These are phyloP conservation scores for Colletotrichum higginsianum DNA, from an alignment of 2,329 filamentous ascomycete species.

Conservation along the genomic window DNA sequence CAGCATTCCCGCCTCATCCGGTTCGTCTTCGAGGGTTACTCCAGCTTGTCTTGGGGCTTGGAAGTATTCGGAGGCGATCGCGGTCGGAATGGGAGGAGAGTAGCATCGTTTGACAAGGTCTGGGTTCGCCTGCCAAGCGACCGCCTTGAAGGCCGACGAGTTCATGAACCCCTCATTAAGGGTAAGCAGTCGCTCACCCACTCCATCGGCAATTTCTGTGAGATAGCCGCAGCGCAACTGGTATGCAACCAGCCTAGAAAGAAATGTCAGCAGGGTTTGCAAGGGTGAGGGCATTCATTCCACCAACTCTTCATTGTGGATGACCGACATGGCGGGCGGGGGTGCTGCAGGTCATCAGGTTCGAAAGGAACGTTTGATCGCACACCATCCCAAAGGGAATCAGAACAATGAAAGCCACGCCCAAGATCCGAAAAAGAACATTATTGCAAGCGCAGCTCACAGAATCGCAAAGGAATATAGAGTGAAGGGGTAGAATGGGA, in stretches of 20 bases:
- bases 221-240: constrained; percentile 87
- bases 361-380: constrained; percentile 21
- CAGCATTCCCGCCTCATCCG: constrained; percentile 81
- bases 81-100: constrained; percentile 88
- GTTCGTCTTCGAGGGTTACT: constrained; percentile 78
- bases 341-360: constrained; percentile 30
- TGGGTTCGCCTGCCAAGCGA: constrained; percentile 83
- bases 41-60: constrained; percentile 76
- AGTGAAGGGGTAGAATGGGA: constrained; percentile 9
- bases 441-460: constrained; percentile 41
- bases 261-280: background rate
- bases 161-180: constrained; percentile 86
- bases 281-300: background rate
- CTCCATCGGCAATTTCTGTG: constrained; percentile 84
- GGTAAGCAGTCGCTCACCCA: constrained; percentile 86
- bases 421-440: constrained; percentile 30
- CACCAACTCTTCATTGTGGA: constrained; percentile 61
- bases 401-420: constrained; percentile 24
- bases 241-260: constrained; percentile 81
- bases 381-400: constrained; percentile 30
- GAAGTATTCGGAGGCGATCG: constrained; percentile 87
- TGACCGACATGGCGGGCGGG: constrained; percentile 57
- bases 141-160: constrained; percentile 84
- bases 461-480: constrained; percentile 19
- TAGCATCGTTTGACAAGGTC: constrained; percentile 86